Conservation (phyloP, 2,329 filamentous ascomycete genomes). For the Sporothrix protearum region DNA sequence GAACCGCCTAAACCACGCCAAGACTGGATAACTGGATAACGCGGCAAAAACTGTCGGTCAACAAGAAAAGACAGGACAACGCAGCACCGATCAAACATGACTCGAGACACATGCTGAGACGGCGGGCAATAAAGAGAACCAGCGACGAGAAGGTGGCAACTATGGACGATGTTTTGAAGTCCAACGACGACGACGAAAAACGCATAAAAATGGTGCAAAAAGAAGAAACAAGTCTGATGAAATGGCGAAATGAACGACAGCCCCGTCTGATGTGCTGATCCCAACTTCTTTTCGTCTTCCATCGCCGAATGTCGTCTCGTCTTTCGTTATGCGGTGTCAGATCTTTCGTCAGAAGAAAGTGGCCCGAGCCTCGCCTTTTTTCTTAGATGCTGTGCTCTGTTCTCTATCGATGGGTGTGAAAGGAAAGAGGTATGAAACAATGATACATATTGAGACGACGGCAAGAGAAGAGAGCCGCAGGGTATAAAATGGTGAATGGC, state of each 20-base stretch:
- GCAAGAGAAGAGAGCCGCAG: too few species aligned
- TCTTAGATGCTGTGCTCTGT: background rate
- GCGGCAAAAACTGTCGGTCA: slow-evolving; percentile 6
- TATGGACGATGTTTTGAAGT: background rate
- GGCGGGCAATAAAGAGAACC: background rate
- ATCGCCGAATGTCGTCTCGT: background rate
- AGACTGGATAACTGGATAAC: background rate
- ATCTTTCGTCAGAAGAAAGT: background rate
- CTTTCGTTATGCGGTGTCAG: background rate
- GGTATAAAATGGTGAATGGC: too few species aligned
- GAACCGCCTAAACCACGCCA: background rate
- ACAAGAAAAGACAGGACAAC: background rate
- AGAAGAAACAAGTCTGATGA: slow-evolving; percentile 3
- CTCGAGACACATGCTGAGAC: slow-evolving; percentile 26
- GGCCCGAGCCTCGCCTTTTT: background rate
- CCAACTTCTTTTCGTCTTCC: background rate
- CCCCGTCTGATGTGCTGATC: background rate
- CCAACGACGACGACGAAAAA: background rate
- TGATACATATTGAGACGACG: too few species aligned
- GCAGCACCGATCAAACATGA: slow-evolving; percentile 24
- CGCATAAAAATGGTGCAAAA: slow-evolving; percentile 8
- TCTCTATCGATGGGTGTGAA: background rate
- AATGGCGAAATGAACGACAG: background rate
- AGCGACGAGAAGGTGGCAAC: background rate
- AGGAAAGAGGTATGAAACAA: too few species aligned